phyloP scores from a whole-genome alignment of 1,139 yeast genomes.

The Candida sojae region DNA sequence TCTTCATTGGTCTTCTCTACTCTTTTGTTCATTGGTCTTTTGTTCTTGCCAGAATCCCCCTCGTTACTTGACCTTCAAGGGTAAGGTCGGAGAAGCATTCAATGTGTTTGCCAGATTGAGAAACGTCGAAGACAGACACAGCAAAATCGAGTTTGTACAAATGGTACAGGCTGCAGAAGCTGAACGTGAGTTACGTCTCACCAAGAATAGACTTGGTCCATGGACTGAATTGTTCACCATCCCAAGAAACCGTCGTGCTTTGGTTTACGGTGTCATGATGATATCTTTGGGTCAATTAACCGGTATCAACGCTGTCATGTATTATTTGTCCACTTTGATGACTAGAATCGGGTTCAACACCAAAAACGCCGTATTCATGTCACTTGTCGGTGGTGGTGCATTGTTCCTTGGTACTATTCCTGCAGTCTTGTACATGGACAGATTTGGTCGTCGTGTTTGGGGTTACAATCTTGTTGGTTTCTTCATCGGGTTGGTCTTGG shows the following conservation, averaged over 20 bases:
- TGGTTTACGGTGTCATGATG: slow-evolving; percentile 57
- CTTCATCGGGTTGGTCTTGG: slow-evolving; percentile 56
- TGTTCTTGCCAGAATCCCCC: slow-evolving; percentile 53
- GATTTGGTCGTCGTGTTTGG: slow-evolving; percentile 55
- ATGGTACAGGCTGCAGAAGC: slow-evolving; percentile 33
- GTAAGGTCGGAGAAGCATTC: slow-evolving; percentile 50
- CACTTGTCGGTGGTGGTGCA: slow-evolving; percentile 65
- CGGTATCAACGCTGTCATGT: slow-evolving; percentile 59
- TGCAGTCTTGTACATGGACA: slow-evolving; percentile 60
- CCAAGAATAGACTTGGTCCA: slow-evolving; percentile 28
- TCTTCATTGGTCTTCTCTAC: slow-evolving; percentile 61
- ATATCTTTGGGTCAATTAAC: slow-evolving; percentile 57
- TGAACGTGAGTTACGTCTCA: slow-evolving; percentile 26
- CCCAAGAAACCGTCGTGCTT: slow-evolving; percentile 60
- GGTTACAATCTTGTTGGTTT: slow-evolving; percentile 48
- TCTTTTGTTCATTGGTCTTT: slow-evolving; percentile 44
- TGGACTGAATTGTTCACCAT: slow-evolving; percentile 52
- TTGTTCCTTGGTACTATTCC: slow-evolving; percentile 62
- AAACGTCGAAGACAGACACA: slow-evolving; percentile 37
- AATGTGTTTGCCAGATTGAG: slow-evolving; percentile 57
- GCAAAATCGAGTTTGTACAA: slow-evolving; percentile 54
- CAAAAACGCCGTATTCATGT: slow-evolving; percentile 52
- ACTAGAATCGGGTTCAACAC: slow-evolving; percentile 42
- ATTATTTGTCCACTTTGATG: slow-evolving; percentile 58
- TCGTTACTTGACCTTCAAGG: slow-evolving; percentile 53